These are phyloP conservation scores for Telopea speciosissima DNA, from an alignment of 177 flowering plant genomes.

Conservation along the genomic window DNA sequence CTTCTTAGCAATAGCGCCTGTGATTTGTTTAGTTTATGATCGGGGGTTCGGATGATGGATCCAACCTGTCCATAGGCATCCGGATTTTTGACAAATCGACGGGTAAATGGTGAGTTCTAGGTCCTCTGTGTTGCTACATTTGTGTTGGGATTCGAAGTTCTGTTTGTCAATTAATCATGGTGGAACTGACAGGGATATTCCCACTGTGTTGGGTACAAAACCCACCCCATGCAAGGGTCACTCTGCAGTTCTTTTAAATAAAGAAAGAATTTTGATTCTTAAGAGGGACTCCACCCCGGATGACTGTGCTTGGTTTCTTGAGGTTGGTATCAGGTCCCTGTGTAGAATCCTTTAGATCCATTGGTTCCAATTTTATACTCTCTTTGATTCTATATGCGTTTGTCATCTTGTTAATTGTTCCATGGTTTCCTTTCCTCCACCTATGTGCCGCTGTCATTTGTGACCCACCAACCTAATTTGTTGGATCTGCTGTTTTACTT, in stretches of 20 bases:
- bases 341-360: neutral
- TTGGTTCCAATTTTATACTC: neutral
- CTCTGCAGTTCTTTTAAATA: conserved; percentile 48
- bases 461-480: neutral
- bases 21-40: conserved; percentile 43
- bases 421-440: neutral
- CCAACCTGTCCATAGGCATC: conserved; percentile 33
- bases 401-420: neutral
- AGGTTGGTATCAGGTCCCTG: conserved; percentile 41
- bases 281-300: conserved; percentile 49
- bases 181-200: conserved; percentile 47
- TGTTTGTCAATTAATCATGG: conserved; percentile 10
- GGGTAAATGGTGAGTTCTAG: conserved; percentile 41
- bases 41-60: conserved; percentile 39
- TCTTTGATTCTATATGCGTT: neutral
- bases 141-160: neutral
- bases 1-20: neutral
- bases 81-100: conserved; percentile 40
- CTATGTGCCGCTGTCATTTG: neutral
- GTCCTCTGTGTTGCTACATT: conserved; percentile 3
- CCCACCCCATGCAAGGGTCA: conserved; percentile 48
- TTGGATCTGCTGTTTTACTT: conserved; percentile 1
- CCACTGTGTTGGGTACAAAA: conserved; percentile 63
- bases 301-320: conserved; percentile 86
- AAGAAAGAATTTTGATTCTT: conserved; percentile 62